Evolutionary conservation across 2,329 filamentous ascomycete genomes (phyloP), one percentile per base, ranked within the genome.

Genomic region (Hypoxylon sp.): DNA sequence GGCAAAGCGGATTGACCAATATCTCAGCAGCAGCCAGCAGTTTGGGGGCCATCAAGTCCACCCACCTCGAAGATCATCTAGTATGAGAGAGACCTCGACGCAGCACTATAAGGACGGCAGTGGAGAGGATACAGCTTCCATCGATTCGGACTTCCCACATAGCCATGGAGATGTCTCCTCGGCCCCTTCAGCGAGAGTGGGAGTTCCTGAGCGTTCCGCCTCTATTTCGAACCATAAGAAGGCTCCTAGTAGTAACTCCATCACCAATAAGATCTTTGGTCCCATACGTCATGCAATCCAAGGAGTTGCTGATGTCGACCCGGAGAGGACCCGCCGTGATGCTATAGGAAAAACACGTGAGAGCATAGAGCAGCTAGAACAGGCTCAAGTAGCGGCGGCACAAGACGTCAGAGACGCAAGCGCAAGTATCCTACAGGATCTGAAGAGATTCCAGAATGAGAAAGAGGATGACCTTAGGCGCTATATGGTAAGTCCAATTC

Each of bases 321-420:
- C 96, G 0, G 96, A 99, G 81, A 87, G 94, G 70, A 97, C 94
- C 47, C 87, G 96, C 58, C 88, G 96, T 59, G 96, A 99, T 79
- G 92, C 93, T 70, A 98, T 99, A 73, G 94, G 95, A 42, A 98
- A 98, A 85, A 99, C 96, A 0, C 90, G 91, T 71, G 96, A 99
- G 81, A 93, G 90, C 64, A 89, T 99, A 69, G 87, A 82, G 50
- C 88, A 98, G 83, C 86, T 99, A 57, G 94, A 98, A 80, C 93
- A 97, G 83, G 96, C 96, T 0, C 88, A 98, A 64, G 88, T 93
- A 32, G 94, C 93, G 3, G 93, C 94, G 3, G 93, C 94, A 69
- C 91, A 93, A 75, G 96, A 99, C 77, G 96, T 98, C 67, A 94
- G 92, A 79, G 93, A 98, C 75, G 96, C 96, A 7, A 98, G 94